These are phyloP conservation scores for Blastocystis sp. DNA, from an alignment of 352 stramenopile genomes.

Conservation along the genomic window DNA sequence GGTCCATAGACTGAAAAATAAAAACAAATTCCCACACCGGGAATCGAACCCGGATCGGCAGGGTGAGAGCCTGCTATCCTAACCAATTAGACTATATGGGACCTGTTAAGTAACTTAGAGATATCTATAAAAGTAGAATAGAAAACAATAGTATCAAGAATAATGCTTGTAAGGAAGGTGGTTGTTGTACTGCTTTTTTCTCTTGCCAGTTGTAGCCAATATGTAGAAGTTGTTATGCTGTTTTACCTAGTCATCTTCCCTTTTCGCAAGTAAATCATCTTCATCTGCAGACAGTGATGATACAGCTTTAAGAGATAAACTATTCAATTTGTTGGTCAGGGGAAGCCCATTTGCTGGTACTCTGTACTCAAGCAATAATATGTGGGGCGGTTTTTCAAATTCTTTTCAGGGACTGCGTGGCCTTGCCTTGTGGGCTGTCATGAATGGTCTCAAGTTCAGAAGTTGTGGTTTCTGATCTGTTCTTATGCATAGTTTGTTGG, in stretches of 20 bases:
- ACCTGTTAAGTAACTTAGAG: background rate
- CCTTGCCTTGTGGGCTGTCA: background rate
- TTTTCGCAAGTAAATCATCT: background rate
- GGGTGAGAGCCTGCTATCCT: slow-evolving; percentile 61
- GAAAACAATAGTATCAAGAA: background rate
- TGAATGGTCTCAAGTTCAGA: background rate
- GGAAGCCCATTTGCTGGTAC: background rate
- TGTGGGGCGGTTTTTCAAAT: slow-evolving; percentile 16
- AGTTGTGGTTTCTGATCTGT: background rate
- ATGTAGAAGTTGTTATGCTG: background rate
- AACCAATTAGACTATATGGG: slow-evolving; percentile 61
- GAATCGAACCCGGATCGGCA: slow-evolving; percentile 61
- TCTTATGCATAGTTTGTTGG: slow-evolving; percentile 1
- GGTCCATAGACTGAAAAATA: background rate
- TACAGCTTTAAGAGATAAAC: background rate
- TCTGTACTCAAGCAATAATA: background rate
- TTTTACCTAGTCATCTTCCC: background rate
- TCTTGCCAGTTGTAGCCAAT: background rate
- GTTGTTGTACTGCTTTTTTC: background rate
- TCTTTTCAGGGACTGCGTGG: background rate
- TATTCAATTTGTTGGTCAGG: background rate
- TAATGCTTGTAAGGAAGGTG: background rate
- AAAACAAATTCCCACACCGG: slow-evolving; percentile 56
- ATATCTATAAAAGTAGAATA: background rate
- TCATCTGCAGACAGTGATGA: too few species aligned